Percentiles rank a stretch among this genome's conserved stretches.
phyloP scores from a whole-genome alignment of 2,329 filamentous ascomycete genomes.

The Colletotrichum tropicale region DNA sequence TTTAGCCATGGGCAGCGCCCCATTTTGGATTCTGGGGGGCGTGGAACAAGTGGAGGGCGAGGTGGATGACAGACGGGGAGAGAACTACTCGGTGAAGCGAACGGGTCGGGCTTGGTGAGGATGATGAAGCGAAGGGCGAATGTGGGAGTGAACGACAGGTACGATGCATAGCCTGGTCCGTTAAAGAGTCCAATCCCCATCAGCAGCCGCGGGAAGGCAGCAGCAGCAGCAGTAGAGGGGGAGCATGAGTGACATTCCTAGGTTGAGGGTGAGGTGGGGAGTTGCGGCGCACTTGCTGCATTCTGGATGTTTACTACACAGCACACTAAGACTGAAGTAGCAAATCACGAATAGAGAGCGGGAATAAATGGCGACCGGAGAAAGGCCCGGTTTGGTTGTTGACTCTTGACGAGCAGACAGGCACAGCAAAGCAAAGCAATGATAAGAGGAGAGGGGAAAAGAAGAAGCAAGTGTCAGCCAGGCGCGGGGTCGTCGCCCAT shows the following conservation, averaged over 20 bases:
- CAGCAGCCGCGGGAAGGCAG: background rate
- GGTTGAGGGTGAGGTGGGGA: background rate
- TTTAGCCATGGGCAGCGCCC: background rate
- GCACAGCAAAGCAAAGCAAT: background rate
- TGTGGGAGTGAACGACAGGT: constrained; percentile 13
- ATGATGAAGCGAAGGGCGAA: background rate
- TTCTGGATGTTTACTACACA: background rate
- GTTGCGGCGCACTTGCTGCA: background rate
- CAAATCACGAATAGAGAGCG: background rate
- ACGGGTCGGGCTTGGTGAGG: background rate
- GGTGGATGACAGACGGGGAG: background rate
- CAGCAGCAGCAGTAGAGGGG: background rate
- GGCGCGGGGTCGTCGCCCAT: background rate
- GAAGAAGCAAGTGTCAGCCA: background rate
- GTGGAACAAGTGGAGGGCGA: constrained; percentile 2
- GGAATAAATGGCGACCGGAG: background rate
- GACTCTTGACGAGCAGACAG: background rate
- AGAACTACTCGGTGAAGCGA: background rate
- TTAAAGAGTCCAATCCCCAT: background rate
- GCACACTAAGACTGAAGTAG: background rate
- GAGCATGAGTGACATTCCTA: background rate
- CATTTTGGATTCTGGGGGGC: constrained; percentile 5
- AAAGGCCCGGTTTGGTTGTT: background rate
- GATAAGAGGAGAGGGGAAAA: background rate
- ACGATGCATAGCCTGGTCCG: constrained; percentile 6